A percentile compares a stretch with the other conserved stretches of the same genome.
Conservation (phyloP, 1,284 basidiomycete genomes). For the Cryptococcus sp. region DNA sequence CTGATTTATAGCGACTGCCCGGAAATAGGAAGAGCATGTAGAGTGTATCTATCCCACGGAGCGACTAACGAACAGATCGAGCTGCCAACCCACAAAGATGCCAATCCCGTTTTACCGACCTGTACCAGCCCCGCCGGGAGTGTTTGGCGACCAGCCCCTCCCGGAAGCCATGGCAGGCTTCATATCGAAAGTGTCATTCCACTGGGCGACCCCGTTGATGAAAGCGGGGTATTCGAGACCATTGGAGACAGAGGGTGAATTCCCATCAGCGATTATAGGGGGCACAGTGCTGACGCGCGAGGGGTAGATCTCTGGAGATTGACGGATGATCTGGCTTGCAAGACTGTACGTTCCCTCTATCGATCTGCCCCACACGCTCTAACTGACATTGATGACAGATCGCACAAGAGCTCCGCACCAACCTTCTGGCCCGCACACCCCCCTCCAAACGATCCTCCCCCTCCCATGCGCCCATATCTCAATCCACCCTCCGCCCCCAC, state of each 20-base stretch:
- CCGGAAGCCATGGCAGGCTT: constrained; percentile 18
- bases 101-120: constrained; percentile 31
- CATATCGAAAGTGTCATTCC: constrained; percentile 22
- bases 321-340: constrained; percentile 18
- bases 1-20: too few species aligned
- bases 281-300: not conserved
- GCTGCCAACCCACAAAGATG: constrained; percentile 11
- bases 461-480: not conserved
- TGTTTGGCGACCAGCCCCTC: constrained; percentile 19
- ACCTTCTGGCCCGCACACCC: constrained; percentile 3
- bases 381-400: constrained; percentile 4
- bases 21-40: not conserved
- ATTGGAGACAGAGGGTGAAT: constrained; percentile 29
- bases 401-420: constrained; percentile 10
- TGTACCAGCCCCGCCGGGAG: constrained; percentile 18
- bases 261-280: not conserved
- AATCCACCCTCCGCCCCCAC: not conserved
- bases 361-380: not conserved
- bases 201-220: constrained; percentile 31
- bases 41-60: not conserved
- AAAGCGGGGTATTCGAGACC: constrained; percentile 31
- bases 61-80: not conserved
- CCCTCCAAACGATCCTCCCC: constrained; percentile 3
- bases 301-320: constrained; percentile 26
- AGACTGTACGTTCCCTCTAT: constrained; percentile 15